These are phyloP conservation scores for Coemansia sp. DNA, from an alignment of 371 early-diverging fungal genomes.

Conservation along the genomic window DNA sequence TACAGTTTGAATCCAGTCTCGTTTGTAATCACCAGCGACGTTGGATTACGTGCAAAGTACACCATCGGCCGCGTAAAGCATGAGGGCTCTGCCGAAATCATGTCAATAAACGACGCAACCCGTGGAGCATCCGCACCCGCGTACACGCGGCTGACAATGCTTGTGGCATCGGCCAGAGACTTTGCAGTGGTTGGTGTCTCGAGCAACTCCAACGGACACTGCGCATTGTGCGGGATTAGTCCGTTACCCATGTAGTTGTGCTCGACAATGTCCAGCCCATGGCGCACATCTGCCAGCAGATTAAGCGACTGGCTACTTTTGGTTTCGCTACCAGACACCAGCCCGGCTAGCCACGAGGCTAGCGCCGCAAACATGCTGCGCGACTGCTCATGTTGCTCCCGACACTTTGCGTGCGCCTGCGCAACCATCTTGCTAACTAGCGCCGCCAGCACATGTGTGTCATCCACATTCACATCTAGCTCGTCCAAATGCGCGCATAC, in stretches of 20 bases:
- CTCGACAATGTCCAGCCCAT: constrained; percentile 16
- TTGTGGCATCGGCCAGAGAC: constrained; percentile 18
- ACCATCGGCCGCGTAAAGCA: constrained; percentile 47
- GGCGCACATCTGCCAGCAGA: constrained; percentile 36
- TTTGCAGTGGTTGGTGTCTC: constrained; percentile 16
- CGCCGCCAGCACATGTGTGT: constrained; percentile 31
- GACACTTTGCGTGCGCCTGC: constrained; percentile 27
- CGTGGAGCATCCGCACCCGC: constrained; percentile 20
- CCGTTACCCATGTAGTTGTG: constrained; percentile 44
- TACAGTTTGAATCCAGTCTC: constrained; percentile 42
- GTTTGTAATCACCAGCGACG: constrained; percentile 28
- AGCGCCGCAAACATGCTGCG: not conserved
- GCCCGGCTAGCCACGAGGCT: not conserved
- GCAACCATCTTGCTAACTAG: constrained; percentile 37
- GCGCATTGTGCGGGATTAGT: constrained; percentile 29
- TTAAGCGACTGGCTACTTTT: constrained; percentile 25
- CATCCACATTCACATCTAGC: not conserved
- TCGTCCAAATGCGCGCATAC: constrained; percentile 6
- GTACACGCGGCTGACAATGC: constrained; percentile 14
- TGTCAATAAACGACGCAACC: constrained; percentile 37
- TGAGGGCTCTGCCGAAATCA: constrained; percentile 20
- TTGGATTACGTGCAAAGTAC: constrained; percentile 21
- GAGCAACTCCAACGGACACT: constrained; percentile 23
- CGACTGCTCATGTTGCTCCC: not conserved
- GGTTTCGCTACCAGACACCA: not conserved